Evolutionary conservation across 768 basidiomycete genomes (phyloP).

Genomic region (Boletus sp.): DNA sequence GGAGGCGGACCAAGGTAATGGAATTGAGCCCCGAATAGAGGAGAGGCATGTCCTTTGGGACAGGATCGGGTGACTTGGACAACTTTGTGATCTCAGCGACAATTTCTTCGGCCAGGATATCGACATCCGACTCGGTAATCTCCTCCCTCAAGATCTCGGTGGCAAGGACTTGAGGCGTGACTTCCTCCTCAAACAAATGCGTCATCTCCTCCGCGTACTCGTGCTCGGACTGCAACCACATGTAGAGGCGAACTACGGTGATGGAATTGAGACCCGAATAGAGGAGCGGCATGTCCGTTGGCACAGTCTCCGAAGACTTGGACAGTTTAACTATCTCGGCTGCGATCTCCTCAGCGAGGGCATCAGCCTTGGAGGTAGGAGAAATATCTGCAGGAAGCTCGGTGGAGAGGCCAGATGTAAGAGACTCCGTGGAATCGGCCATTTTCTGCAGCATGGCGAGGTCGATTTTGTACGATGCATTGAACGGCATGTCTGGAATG

Average conservation of each 20-base stretch:
- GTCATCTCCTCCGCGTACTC: slow-evolving; percentile 31
- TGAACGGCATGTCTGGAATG: slow-evolving; percentile 29
- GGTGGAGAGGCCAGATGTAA: slow-evolving; percentile 18
- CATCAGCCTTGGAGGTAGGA: slow-evolving; percentile 12
- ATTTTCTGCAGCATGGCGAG: slow-evolving; percentile 28
- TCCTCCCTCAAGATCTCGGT: slow-evolving; percentile 27
- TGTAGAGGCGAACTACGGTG: slow-evolving; percentile 29
- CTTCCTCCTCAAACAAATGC: slow-evolving; percentile 32
- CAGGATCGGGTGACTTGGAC: slow-evolving; percentile 26
- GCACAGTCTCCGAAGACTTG: slow-evolving; percentile 26
- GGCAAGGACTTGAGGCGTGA: slow-evolving; percentile 30
- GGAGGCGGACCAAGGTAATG: slow-evolving; percentile 28
- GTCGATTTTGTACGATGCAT: slow-evolving; percentile 32
- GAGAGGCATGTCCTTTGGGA: slow-evolving; percentile 35
- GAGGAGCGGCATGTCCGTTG: slow-evolving; percentile 32
- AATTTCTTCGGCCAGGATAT: slow-evolving; percentile 30
- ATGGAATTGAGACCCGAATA: slow-evolving; percentile 34
- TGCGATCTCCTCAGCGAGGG: slow-evolving; percentile 34
- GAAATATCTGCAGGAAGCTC: slow-evolving; percentile 2
- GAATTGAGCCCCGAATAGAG: slow-evolving; percentile 34
- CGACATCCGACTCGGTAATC: not conserved
- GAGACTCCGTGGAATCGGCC: slow-evolving; percentile 15
- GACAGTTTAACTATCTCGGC: slow-evolving; percentile 32
- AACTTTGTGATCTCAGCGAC: slow-evolving; percentile 32
- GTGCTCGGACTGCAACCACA: slow-evolving; percentile 35